Percentiles rank a stretch among this genome's conserved stretches.
Conservation (phyloP, 129 eudicot species). For the Pulicaria dysenterica region DNA sequence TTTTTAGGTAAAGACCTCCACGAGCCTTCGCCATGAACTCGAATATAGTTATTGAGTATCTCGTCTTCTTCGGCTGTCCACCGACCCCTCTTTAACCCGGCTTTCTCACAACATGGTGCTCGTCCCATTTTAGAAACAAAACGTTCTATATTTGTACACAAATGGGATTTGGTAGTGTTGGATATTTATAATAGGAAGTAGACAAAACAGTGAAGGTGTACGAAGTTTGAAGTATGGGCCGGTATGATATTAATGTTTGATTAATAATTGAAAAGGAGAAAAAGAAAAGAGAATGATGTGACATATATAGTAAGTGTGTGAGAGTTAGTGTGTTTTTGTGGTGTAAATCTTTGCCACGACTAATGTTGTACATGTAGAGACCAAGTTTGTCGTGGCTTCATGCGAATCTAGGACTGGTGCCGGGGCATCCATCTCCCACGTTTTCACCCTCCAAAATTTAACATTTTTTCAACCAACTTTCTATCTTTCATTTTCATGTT, state of each 20-base stretch:
- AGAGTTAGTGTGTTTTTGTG: conserved; percentile 37
- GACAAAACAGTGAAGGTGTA: not conserved
- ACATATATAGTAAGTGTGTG: not conserved
- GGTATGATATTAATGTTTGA: not conserved
- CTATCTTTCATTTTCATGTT: not conserved
- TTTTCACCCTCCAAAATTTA: conserved; percentile 31
- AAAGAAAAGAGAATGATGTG: conserved; percentile 10
- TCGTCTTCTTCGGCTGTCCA: conserved; percentile 87
- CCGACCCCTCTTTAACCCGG: conserved; percentile 76
- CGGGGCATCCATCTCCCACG: conserved; percentile 68
- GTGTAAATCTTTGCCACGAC: conserved; percentile 49
- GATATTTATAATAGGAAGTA: not conserved
- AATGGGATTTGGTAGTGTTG: not conserved
- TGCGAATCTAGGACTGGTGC: conserved; percentile 51
- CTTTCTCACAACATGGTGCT: conserved; percentile 88
- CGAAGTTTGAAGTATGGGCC: not conserved
- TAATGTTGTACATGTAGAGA: not conserved
- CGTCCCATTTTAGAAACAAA: conserved; percentile 52
- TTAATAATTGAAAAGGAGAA: not conserved
- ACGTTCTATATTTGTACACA: not conserved
- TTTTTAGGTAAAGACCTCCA: conserved; percentile 94
- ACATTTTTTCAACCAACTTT: conserved; percentile 27
- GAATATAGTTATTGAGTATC: conserved; percentile 54
- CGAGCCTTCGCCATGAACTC: conserved; percentile 75
- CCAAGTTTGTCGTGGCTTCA: conserved; percentile 61